Base-by-base conservation (phyloP, 75 land plant species). In the Sequoiadendron giganteum region DNA sequence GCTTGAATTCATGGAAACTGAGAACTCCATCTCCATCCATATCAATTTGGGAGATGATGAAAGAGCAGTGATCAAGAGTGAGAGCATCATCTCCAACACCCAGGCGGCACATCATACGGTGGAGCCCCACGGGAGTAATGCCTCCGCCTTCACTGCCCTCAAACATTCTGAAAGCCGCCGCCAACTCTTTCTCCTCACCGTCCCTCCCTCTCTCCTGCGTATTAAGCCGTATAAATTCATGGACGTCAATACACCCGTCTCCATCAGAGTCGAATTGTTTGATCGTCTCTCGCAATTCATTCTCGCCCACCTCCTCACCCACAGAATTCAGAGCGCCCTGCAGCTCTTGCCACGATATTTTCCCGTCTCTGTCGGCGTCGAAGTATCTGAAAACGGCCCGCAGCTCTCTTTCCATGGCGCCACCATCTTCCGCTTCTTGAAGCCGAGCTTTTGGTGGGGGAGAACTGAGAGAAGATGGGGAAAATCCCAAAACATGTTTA, bases 321-420 rank as follows among this genome's bases (percentile, higher is more conserved):
- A 92, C 81, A 28, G 86, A 78, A 9, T 76, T 54, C 43, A 92
- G 90, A 25, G 91, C 92, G 5, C 36, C 5, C 10, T 87, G 88
- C 0, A 92, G 93, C 88, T 92, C 93, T 6, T 40, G 36, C 54
- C 16, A 42, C 15, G 90, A 87, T 25, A 92, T 92, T 38, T 86
- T 80, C 1, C 93, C 93, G 40, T 92, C 93, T 36, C 90, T 88
- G 56, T 92, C 86, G 16, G 61, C 87, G 43, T 92, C 93, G 47
- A 91, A 88, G 45, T 38, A 42, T 65, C 36, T 79, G 92, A 92
- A 92, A 58, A 85, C 87, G 34, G 85, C 93, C 19, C 36, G 11
- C 32, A 87, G 88, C 85, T 84, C 85, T 11, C 13, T 30, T 0
- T 3, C 38, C 81, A 39, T 5, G 25, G 25, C 28, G 28, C 5